Base-by-base conservation (phyloP, 768 basidiomycete species). In the Boletus reticuloceps region DNA sequence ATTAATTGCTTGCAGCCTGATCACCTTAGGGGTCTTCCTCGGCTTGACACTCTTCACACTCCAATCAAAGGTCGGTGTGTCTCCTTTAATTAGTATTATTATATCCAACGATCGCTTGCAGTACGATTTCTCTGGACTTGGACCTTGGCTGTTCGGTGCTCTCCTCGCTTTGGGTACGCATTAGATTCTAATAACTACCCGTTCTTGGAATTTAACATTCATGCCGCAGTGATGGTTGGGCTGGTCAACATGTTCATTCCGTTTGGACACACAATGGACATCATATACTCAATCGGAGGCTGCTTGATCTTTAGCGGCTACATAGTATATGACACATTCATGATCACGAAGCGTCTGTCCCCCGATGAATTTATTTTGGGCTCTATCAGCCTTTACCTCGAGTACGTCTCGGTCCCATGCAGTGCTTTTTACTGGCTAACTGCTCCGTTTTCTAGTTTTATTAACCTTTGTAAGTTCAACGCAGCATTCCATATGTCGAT, bases 81-180 rank as follows among this genome's bases (percentile, higher is more conserved):
- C 13, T 31, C 38, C 20, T 52, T 41, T 32, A 14, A 41, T 56
- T 7, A 14, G 12, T 34, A 17, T n/a, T 13, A 34, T 32, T 17
- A 16, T 38, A 22, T 38, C 46, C 7, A 46, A 55, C 57, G 13
- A 43, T 39, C 39, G 3, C 16, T 37, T 55, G 37, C 61, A 92
- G 89, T 97, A 93, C 73, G 95, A 98, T 75, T 98, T 99, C 74
- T 88, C 86, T 13, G 90, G 90, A 50, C 83, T 97, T 77, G 94
- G 86, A 0, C 91, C 95, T 1, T 96, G 88, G 83, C 79, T 98
- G 29, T 95, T 94, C 61, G 91, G 82, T 17, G 88, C 83, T 46
- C 78, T 97, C 51, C 76, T 94, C 58, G 94, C 92, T 8, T 73
- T 96, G 47, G 52, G 89, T 91, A 73, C 25, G 84, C 69, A 39